phyloP scores from a whole-genome alignment of 2,329 filamentous ascomycete genomes.

The Magnaporthales sp. region DNA sequence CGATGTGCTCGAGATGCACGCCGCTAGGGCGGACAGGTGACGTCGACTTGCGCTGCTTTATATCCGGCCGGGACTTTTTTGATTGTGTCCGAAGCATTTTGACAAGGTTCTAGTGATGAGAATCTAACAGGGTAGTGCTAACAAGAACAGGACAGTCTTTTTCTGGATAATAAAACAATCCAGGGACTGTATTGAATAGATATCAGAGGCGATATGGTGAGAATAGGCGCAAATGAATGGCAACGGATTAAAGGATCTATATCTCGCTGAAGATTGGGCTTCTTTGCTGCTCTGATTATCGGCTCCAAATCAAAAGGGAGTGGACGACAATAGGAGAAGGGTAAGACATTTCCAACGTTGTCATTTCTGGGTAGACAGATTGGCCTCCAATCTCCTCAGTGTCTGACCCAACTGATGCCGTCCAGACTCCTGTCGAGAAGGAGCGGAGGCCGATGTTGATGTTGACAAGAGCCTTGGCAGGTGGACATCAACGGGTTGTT shows the following conservation, averaged over 20 bases:
- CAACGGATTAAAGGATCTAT: not conserved
- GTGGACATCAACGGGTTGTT: not conserved
- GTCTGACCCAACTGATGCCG: not conserved
- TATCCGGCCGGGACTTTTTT: slow-evolving; percentile 30
- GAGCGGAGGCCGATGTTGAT: not conserved
- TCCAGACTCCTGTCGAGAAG: not conserved
- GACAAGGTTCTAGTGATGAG: not conserved
- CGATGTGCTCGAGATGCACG: slow-evolving; percentile 38
- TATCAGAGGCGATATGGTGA: not conserved
- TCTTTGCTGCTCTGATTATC: not conserved
- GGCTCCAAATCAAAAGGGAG: not conserved
- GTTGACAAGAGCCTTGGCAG: not conserved
- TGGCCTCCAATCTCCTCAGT: not conserved
- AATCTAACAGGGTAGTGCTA: not conserved
- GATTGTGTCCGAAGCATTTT: slow-evolving; percentile 42
- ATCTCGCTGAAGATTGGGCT: not conserved
- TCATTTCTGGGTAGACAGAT: not conserved
- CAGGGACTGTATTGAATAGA: not conserved
- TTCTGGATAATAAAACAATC: not conserved
- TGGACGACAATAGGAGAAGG: not conserved
- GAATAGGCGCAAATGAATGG: not conserved
- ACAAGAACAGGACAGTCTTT: not conserved
- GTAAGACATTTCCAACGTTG: not conserved
- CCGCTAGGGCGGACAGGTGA: slow-evolving; percentile 32
- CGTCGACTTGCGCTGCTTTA: slow-evolving; percentile 45